A percentile compares a stretch with the other conserved stretches of the same genome.
Conservation (phyloP, 2,329 filamentous ascomycete species). For the Colletotrichum falcatum region DNA sequence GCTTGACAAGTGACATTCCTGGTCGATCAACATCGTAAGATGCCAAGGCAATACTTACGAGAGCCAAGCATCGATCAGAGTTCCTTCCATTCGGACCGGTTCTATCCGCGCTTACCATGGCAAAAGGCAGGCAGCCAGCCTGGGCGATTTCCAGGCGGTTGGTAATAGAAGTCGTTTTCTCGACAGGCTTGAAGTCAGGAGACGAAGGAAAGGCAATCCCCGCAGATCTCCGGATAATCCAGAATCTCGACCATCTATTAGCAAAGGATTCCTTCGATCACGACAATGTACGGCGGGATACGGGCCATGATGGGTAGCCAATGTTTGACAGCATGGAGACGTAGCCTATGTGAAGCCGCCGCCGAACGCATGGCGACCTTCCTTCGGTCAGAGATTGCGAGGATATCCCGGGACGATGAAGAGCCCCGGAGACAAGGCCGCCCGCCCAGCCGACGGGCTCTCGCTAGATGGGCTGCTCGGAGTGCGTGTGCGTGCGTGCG, state of each 20-base stretch:
- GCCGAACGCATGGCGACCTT: slow-evolving; percentile 1
- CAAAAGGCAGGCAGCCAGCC: background rate
- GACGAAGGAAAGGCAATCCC: slow-evolving; percentile 8
- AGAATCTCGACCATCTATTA: background rate
- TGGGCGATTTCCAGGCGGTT: background rate
- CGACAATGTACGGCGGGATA: background rate
- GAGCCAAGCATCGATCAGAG: slow-evolving; percentile 1
- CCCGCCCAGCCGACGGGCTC: slow-evolving; percentile 8
- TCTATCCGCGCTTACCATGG: slow-evolving; percentile 4
- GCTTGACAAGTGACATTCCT: background rate
- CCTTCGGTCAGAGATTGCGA: slow-evolving; percentile 13
- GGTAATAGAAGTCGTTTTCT: background rate
- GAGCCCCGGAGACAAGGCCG: slow-evolving; percentile 22
- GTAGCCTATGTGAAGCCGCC: background rate
- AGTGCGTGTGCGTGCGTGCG: background rate
- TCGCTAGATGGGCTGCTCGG: slow-evolving; percentile 4
- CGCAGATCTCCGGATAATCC: slow-evolving; percentile 16
- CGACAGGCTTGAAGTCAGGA: background rate
- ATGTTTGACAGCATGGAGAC: background rate
- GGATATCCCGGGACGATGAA: slow-evolving; percentile 24
- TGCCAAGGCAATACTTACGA: slow-evolving; percentile 23
- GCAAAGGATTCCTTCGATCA: background rate
- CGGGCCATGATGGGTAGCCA: background rate
- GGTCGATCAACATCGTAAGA: slow-evolving; percentile 29
- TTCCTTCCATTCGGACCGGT: background rate